Evolutionary conservation across 148 eudicot species (phyloP), one percentile per base, ranked within the genome.

Genomic region (Rhododendron simsii): DNA sequence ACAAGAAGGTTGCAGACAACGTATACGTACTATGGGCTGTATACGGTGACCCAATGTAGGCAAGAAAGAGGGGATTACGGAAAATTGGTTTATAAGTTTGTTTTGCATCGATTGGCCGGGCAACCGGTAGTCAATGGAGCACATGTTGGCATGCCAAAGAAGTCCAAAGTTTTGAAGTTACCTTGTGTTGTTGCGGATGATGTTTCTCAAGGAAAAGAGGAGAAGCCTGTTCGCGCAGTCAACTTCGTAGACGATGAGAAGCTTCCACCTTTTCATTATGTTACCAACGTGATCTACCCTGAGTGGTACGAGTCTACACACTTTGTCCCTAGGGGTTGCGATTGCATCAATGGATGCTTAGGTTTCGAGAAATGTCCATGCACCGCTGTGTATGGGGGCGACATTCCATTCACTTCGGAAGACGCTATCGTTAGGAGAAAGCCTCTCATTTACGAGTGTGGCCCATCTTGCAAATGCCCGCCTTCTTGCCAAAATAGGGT

Each of bases 1-100:
- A 13, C 0, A 82, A 21, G 7, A 75, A 23, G 12, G 73, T 48
- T 41, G 26, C 86, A 20, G 44, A 50, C 12, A 93, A 90, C 65
- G 41, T 91, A 0, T 94, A 95, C 67, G 91, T 95, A 95, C 67
- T 90, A 94, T 81, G 98, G 98, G 0, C 83, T 95, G 67, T 95
- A 92, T 81, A 73, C 15, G 16, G 94, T 94, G 45, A 77, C 9
- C 0, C 48, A 65, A 3, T 90, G 41, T 86, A 76, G 63, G 86
- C 83, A 83, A 84, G 89, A 85, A 86, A 88, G 76, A 80, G 86
- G 80, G 28, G 3, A 28, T 10, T 37, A 48, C 16, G 90, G 91
- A 13, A 92, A 90, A 23, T 14, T 89, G 90, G 88, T 90, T 7
- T 93, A 71, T 61, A 91, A 78, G 90, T 95, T 92, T 44, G 85